phyloP scores from a whole-genome alignment of 805 yeast species.

The Candida xyloterini region DNA sequence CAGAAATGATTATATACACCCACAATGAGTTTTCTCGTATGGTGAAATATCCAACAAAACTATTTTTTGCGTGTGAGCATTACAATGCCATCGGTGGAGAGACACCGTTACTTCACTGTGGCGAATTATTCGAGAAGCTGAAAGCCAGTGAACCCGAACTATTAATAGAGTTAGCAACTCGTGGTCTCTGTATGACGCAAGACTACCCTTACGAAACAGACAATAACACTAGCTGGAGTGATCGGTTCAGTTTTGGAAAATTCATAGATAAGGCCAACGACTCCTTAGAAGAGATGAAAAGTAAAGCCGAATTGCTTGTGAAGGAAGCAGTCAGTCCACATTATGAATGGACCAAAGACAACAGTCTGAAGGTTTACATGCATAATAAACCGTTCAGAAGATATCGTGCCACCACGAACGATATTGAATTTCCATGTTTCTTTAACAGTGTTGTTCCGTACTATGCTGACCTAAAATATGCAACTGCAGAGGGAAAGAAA shows the following conservation, averaged over 20 bases:
- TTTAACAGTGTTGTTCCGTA: slow-evolving; percentile 30
- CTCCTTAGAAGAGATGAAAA: slow-evolving; percentile 22
- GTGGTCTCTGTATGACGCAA: slow-evolving; percentile 30
- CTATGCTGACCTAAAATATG: slow-evolving; percentile 13
- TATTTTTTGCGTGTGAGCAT: slow-evolving; percentile 25
- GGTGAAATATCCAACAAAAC: slow-evolving; percentile 27
- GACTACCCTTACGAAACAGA: slow-evolving; percentile 25
- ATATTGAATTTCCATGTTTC: slow-evolving; percentile 15
- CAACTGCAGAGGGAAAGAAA: slow-evolving; percentile 6
- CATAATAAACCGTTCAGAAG: slow-evolving; percentile 24
- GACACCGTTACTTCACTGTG: slow-evolving; percentile 36
- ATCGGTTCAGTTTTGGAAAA: slow-evolving; percentile 32
- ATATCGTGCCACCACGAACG: slow-evolving; percentile 17
- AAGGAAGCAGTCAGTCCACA: slow-evolving; percentile 25
- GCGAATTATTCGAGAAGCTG: slow-evolving; percentile 29
- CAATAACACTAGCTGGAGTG: slow-evolving; percentile 28
- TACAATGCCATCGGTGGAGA: slow-evolving; percentile 32
- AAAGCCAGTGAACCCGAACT: slow-evolving; percentile 22
- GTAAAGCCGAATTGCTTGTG: slow-evolving; percentile 27
- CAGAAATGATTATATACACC: slow-evolving; percentile 24
- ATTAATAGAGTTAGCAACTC: slow-evolving; percentile 20
- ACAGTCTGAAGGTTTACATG: slow-evolving; percentile 30
- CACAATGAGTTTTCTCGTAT: slow-evolving; percentile 37
- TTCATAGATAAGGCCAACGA: slow-evolving; percentile 26
- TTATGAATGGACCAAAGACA: slow-evolving; percentile 27